Base-by-base conservation (phyloP, 2,329 filamentous ascomycete species). In the Curvularia sp. region DNA sequence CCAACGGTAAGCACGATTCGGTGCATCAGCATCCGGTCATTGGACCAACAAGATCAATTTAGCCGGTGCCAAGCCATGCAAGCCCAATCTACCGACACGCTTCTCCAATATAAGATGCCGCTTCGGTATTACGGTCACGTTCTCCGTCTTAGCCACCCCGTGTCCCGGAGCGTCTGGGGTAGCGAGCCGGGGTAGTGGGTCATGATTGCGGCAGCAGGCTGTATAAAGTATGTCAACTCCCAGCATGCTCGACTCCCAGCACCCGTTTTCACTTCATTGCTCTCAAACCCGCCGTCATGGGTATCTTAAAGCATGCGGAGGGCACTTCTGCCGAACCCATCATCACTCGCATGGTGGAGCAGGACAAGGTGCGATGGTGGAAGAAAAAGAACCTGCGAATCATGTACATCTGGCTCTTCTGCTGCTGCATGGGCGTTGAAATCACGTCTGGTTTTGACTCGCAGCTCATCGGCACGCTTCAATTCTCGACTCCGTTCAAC, bases 311-410 rank as follows among this genome's bases (percentile, higher is more conserved):
- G 26, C 55, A 55, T 55, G 55, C 61, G 48, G 60, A 68, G 63
- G 70, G 67, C 38, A 67, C 64, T 18, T 67, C 65, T 13, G 68
- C 77, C 41, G 79, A 81, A 58, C 78, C 79, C 24, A 71, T 80
- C 57, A 70, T 82, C 66, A 79, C 78, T 47, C 75, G 76, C 60
- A 75, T 82, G 68, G 77, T 80, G 30, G 76, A 64, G 58, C 67
- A 70, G 58, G 80, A 81, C 60, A 77, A 72, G 60, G 72, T 79
- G 13, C 70, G 69, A 65, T 81, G 79, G 79, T 81, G 78, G 64
- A 76, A 72, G 67, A 79, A 79, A 57, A 64, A 57, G 18, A 77
- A 80, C 58, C 65, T 79, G 13, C 68, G 77, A 48, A 31, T 69
- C 35, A 69, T 80, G 67, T 79, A 80, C 61, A 38, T 80, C 15